Conservation (phyloP, 257 asterid species). For the Lithospermum erythrorhizon region DNA sequence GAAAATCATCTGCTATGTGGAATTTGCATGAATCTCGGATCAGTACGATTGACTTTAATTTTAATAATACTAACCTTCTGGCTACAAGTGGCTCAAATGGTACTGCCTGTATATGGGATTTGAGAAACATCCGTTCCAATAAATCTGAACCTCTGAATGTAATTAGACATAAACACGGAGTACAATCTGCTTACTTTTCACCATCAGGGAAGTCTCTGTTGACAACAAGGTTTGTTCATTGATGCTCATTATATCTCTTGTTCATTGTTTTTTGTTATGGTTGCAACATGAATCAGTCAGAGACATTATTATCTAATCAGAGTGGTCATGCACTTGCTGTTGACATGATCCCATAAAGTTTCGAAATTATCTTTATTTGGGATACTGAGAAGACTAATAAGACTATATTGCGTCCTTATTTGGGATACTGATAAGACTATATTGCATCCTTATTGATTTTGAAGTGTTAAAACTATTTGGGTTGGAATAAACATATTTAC, state of each 20-base stretch:
- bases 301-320: too few relatives aligned
- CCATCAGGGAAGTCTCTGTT: background rate
- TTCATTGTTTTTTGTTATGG: background rate
- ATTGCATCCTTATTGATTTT: background rate
- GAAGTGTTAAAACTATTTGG: too few relatives aligned
- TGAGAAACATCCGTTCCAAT: slow-evolving; percentile 29
- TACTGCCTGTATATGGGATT: slow-evolving; percentile 89
- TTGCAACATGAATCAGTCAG: background rate
- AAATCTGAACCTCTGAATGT: background rate
- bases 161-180: background rate
- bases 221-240: background rate
- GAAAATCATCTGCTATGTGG: slow-evolving; percentile 40
- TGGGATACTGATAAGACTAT: background rate
- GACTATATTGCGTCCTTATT: background rate
- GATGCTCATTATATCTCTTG: background rate
- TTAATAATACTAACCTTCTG: slow-evolving; percentile 42
- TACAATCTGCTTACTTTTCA: background rate
- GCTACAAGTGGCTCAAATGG: slow-evolving; percentile 80
- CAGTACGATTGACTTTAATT: slow-evolving; percentile 64
- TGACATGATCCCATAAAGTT: background rate
- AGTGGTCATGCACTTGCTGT: background rate
- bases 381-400: background rate
- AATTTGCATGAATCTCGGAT: slow-evolving; percentile 55
- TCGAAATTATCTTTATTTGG: background rate
- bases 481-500: background rate